Evolutionary conservation across 2,329 filamentous ascomycete genomes (phyloP), one percentile per base, ranked within the genome.

Genomic region (Scytalidium lignicola): DNA sequence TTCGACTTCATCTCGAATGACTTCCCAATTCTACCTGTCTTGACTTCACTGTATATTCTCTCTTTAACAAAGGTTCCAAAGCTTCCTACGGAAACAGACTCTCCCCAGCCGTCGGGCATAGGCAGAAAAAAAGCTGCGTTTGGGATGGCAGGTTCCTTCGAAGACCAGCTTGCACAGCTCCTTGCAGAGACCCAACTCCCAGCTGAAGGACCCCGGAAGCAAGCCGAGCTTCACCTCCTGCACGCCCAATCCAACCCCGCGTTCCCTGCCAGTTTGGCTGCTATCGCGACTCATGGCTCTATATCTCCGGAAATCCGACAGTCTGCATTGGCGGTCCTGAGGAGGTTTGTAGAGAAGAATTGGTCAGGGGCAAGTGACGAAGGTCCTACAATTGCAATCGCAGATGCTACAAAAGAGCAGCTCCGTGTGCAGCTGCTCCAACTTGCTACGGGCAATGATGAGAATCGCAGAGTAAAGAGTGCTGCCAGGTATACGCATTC

Each of bases 81-180:
- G n/a, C 41, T 26, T 43, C 10, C 41, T 43, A 7, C 7, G 15
- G 15, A 37, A 37, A 37, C n/a, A n/a, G 15, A 37, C 7, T 17
- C 32, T 5, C 32, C 32, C 12, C 32, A 37, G 23, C 23, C 10
- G n/a, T 37, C 32, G 32, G 32, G 32, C 7, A 37, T 37, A 37
- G 15, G 32, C 8, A 8, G 10, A n/a, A 22, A n/a, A 43, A 21
- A 46, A 12, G 9, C 15, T 19, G 41, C 7, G 32, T 17, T 26
- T 43, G 41, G 23, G 17, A 62, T 64, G 57, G 58, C 53, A 54
- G 60, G 57, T 65, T 71, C 64, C 62, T 96, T 96, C 90, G 91
- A 96, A 79, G 86, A 95, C 72, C 85, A 95, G 75, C 82, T 99
- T 69, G 84, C 93, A 61, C 84, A 85, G 69, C 80, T 97, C 67